Conservation (phyloP, 176 grass and related monocot genomes). For the Phoenix dactylifera region DNA sequence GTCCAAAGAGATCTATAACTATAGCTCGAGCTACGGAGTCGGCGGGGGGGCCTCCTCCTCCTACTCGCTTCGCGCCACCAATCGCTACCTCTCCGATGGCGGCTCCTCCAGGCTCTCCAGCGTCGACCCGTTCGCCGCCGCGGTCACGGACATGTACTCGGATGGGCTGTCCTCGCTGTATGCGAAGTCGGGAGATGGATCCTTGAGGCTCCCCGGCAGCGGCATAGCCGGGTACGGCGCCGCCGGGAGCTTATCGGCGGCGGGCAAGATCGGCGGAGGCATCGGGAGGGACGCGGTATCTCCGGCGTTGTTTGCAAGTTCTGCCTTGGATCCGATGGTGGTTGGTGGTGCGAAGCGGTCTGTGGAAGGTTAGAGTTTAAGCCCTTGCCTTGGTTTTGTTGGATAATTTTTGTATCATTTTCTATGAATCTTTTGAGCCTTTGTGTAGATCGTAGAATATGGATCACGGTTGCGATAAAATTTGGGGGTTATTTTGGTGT, state of each 20-base stretch:
- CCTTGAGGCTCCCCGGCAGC: too few species aligned
- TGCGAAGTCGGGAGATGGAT: slow-evolving; percentile 7
- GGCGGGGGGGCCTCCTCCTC: slow-evolving; percentile 13
- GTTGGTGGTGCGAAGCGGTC: slow-evolving; percentile 35
- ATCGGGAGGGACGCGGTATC: too few species aligned
- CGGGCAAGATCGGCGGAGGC: too few species aligned
- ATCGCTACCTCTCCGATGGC: slow-evolving; percentile 6
- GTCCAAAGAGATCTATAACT: slow-evolving; percentile 54
- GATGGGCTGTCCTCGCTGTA: slow-evolving; percentile 48
- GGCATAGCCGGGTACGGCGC: neutral
- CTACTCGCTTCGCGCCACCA: slow-evolving; percentile 21
- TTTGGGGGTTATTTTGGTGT: too few species aligned
- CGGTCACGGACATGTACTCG: slow-evolving; percentile 21
- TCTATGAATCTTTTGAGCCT: too few species aligned
- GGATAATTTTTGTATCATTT: too few species aligned
- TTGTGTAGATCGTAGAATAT: too few species aligned
- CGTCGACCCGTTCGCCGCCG: neutral
- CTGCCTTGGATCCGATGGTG: slow-evolving; percentile 18
- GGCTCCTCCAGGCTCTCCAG: neutral
- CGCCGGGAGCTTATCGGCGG: slow-evolving; percentile 11
- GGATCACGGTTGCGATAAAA: too few species aligned
- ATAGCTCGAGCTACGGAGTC: slow-evolving; percentile 19
- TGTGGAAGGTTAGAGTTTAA: slow-evolving; percentile 48
- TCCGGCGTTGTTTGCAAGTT: too few species aligned
- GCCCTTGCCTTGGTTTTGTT: too few species aligned